Evolutionary conservation across 352 stramenopile species (phyloP).

Genomic region (Globisporangium sylvaticum): DNA sequence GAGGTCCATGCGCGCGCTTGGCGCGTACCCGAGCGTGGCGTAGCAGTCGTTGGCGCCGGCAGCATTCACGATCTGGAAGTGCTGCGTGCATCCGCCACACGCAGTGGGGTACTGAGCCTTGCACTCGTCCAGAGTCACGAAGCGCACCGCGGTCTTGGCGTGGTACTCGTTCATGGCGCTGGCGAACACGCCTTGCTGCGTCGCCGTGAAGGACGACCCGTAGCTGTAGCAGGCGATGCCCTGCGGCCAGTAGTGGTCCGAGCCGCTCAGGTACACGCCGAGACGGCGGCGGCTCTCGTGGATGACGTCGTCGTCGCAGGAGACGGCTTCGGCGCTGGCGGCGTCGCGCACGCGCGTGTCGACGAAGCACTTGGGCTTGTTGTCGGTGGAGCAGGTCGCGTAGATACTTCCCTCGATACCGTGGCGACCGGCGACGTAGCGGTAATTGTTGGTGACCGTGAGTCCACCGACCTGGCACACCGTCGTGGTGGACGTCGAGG

Average conservation of each 20-base stretch:
- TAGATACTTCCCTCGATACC: slow-evolving; percentile 36
- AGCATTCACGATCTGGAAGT: slow-evolving; percentile 29
- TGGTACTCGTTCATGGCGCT: slow-evolving; percentile 38
- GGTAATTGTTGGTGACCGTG: slow-evolving; percentile 16
- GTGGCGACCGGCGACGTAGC: slow-evolving; percentile 34
- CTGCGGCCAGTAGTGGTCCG: slow-evolving; percentile 31
- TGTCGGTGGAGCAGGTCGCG: slow-evolving; percentile 26
- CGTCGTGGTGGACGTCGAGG: slow-evolving; percentile 7
- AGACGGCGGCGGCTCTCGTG: slow-evolving; percentile 33
- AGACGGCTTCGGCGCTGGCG: slow-evolving; percentile 16
- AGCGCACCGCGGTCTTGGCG: slow-evolving; percentile 28
- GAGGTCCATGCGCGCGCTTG: slow-evolving; percentile 33
- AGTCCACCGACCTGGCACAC: slow-evolving; percentile 18
- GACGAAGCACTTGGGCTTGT: slow-evolving; percentile 25
- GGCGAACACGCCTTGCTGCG: slow-evolving; percentile 30
- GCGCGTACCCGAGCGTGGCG: slow-evolving; percentile 38
- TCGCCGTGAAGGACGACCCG: slow-evolving; percentile 21
- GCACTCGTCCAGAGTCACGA: slow-evolving; percentile 33
- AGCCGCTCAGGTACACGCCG: slow-evolving; percentile 30
- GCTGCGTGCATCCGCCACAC: slow-evolving; percentile 38
- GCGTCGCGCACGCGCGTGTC: slow-evolving; percentile 36
- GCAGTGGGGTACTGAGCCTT: slow-evolving; percentile 23
- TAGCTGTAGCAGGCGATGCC: slow-evolving; percentile 39
- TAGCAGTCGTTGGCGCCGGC: slow-evolving; percentile 30
- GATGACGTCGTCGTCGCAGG: slow-evolving; percentile 32